Evolutionary conservation across 2,329 filamentous ascomycete species (phyloP).

Genomic region (Sclerotinia subarctica): DNA sequence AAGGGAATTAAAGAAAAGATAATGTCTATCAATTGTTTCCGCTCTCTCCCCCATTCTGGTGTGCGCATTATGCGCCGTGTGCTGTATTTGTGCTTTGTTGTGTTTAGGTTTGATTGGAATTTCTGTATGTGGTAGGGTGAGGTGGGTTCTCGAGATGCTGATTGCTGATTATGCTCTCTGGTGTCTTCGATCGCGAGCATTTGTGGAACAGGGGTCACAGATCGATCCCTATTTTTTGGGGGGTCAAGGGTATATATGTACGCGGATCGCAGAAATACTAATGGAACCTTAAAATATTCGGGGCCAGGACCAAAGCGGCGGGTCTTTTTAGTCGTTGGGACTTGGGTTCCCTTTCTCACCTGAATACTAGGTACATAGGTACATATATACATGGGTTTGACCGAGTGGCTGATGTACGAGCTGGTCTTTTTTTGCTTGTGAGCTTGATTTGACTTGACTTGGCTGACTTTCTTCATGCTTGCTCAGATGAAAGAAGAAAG

Average conservation of each 20-base stretch:
- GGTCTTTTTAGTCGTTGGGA: too few relatives aligned
- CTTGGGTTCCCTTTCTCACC: too few relatives aligned
- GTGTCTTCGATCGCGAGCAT: slow-evolving; percentile 8
- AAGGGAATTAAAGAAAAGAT: neutral
- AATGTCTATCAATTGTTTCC: neutral
- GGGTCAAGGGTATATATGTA: neutral
- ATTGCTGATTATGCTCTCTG: slow-evolving; percentile 4
- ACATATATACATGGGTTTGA: neutral
- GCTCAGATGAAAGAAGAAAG: too few relatives aligned
- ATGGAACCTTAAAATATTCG: neutral
- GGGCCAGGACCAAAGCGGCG: neutral
- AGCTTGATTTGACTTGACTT: neutral
- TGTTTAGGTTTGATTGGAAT: neutral
- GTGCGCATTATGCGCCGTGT: neutral
- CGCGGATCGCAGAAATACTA: neutral
- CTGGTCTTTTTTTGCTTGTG: neutral
- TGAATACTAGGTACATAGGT: neutral
- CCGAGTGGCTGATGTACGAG: neutral
- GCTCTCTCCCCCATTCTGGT: neutral
- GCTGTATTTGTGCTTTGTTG: slow-evolving; percentile 4
- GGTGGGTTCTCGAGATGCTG: neutral
- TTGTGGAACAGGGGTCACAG: neutral
- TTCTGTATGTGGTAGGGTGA: neutral
- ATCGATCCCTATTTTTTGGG: neutral
- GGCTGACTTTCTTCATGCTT: neutral